phyloP scores from a whole-genome alignment of 148 eudicot species.

The Rhododendron kiyosumense region DNA sequence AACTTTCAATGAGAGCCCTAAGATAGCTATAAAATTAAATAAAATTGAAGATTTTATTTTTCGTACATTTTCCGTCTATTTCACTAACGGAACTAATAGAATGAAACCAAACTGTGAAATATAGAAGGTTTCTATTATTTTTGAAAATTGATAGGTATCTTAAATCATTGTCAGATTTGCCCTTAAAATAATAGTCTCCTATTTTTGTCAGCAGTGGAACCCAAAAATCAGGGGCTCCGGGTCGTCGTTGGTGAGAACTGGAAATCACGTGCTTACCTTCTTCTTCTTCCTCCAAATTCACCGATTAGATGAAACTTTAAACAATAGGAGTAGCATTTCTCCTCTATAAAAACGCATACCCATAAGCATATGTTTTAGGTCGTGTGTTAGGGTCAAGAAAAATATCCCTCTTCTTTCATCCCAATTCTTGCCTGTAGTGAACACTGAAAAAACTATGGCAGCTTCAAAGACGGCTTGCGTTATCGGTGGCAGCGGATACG shows the following conservation, averaged over 20 bases:
- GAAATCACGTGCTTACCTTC: slow-evolving; percentile 5
- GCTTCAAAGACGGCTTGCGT: slow-evolving; percentile 40
- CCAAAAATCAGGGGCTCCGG: background rate
- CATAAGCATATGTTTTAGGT: background rate
- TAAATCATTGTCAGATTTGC: too few relatives aligned
- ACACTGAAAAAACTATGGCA: background rate
- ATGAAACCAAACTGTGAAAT: too few relatives aligned
- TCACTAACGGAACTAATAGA: too few relatives aligned
- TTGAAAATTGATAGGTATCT: too few relatives aligned
- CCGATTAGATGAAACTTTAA: background rate
- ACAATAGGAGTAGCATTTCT: background rate
- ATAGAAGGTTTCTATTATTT: too few relatives aligned
- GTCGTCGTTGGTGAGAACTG: background rate
- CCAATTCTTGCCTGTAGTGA: background rate
- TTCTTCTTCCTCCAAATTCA: slow-evolving; percentile 17
- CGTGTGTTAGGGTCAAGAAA: background rate
- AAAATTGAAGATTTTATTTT: too few relatives aligned
- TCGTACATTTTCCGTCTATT: too few relatives aligned
- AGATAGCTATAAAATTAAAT: too few relatives aligned
- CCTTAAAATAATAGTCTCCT: too few relatives aligned
- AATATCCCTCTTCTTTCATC: background rate
- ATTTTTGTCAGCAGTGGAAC: background rate
- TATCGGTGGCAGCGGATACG: slow-evolving; percentile 57
- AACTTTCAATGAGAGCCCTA: too few relatives aligned
- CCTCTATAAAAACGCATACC: background rate